These are phyloP conservation scores for Triticum dicoccoides DNA, from an alignment of 176 grass and related monocot genomes.

Conservation along the genomic window DNA sequence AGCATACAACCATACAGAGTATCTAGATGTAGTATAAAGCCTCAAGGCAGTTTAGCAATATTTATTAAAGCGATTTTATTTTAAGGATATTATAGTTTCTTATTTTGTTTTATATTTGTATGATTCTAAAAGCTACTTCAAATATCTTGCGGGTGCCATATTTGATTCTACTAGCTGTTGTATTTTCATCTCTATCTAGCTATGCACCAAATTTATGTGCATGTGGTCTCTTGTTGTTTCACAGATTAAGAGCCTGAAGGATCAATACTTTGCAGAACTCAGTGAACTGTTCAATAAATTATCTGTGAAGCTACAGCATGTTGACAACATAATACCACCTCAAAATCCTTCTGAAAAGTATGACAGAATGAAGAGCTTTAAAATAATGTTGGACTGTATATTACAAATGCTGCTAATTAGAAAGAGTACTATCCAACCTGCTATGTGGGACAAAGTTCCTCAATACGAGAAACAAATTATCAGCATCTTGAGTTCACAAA, in stretches of 20 bases:
- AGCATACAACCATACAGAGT: neutral
- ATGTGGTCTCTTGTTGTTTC: constrained; percentile 15
- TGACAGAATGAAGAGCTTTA: constrained; percentile 77
- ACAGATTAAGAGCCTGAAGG: constrained; percentile 83
- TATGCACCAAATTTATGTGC: neutral
- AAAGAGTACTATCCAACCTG: constrained; percentile 54
- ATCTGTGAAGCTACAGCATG: constrained; percentile 66
- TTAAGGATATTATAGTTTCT: neutral
- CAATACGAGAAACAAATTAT: constrained; percentile 67
- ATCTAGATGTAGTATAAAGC: neutral
- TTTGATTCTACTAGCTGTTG: neutral
- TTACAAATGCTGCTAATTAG: constrained; percentile 47
- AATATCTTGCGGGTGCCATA: neutral
- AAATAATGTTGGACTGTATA: constrained; percentile 51
- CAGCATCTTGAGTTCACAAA: constrained; percentile 55
- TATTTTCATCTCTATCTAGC: neutral
- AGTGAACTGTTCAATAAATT: constrained; percentile 65
- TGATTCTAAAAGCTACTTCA: neutral
- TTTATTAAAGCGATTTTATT: neutral
- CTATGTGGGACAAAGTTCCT: constrained; percentile 61
- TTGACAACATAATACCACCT: constrained; percentile 45
- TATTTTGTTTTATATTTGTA: neutral
- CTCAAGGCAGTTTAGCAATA: neutral
- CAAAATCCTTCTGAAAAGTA: constrained; percentile 58
- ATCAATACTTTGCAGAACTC: constrained; percentile 63